phyloP scores from a whole-genome alignment of 129 eudicot species.

The Lactuca saligna region DNA sequence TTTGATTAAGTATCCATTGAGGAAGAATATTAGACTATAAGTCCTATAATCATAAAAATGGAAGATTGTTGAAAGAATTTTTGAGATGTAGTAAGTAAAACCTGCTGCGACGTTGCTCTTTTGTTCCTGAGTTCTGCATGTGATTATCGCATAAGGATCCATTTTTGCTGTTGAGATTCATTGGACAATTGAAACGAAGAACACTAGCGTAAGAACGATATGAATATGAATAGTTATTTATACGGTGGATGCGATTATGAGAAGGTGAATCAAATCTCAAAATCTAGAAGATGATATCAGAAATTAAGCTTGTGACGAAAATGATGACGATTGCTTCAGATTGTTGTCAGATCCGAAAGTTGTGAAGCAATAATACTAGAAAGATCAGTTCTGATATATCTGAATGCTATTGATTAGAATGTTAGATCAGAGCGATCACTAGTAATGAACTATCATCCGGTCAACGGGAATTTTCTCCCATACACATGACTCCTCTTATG shows the following conservation, averaged over 20 bases:
- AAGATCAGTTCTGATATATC: too few species aligned
- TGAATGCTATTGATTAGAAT: too few species aligned
- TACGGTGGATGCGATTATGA: not conserved
- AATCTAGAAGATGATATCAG: too few species aligned
- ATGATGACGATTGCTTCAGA: too few species aligned
- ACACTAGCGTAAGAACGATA: too few species aligned
- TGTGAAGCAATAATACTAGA: too few species aligned
- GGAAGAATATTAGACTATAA: not conserved
- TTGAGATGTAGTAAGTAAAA: not conserved
- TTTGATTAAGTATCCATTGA: not conserved
- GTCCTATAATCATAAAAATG: not conserved
- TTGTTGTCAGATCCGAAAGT: too few species aligned
- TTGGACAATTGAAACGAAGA: not conserved
- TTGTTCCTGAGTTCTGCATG: slow-evolving; percentile 58
- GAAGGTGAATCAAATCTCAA: too few species aligned
- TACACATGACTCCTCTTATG: not conserved
- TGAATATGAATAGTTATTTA: not conserved
- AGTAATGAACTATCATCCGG: not conserved
- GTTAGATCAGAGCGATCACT: not conserved
- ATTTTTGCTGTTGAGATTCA: slow-evolving; percentile 40
- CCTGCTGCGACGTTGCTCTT: slow-evolving; percentile 82
- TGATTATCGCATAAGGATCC: slow-evolving; percentile 74
- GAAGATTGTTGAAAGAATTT: not conserved
- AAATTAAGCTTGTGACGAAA: too few species aligned
- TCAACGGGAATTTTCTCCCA: not conserved